Base-by-base conservation (phyloP, 257 asterid species). In the Solanum chmielewskii region DNA sequence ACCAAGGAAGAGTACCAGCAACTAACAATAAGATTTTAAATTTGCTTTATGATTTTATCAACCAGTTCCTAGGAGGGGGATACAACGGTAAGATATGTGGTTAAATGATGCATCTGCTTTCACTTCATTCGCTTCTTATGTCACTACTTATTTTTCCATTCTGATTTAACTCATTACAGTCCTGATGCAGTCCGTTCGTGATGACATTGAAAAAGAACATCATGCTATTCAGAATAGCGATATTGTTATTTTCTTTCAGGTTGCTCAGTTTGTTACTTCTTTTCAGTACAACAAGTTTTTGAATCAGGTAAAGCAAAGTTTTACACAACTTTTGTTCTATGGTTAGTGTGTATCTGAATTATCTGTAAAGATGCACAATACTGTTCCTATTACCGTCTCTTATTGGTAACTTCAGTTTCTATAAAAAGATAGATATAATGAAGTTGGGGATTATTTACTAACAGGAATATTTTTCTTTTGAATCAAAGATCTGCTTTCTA, bases 151-250 rank as follows among this genome's bases (percentile, higher is more conserved):
- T 73, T 73, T 41, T 33, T 86, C 39, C 27, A 1, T 71, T 66
- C 81, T 35, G 23, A 62, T 23, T 86, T 66, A 47, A 70, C 59
- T 80, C 23, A 20, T 35, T 83, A 60, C 85, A 97, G 99, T 91
- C 88, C 75, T 97, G 89, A 93, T 94, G 97, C 95, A 92, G 94
- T 94, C 99, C 23, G 90, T 97, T 82, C 95, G 93, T 20, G 96
- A 97, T 88, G 98, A 97, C 91, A 94, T 97, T 88, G 97, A 91
- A 11, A 93, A 93, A 91, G 99, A 97, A 84, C 95, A 90, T 88
- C 98, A 89, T 86, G 93, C 94, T 73, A 81, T 97, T 89, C 96
- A 95, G 87, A 93, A 91, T 89, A 89, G 90, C 76, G 99, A 97
- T 89, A 86, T 97, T 68, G 87, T 94, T 83, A 88, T 90, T 71